Evolutionary conservation across 352 stramenopile species (phyloP).

Genomic region (Pythium aristosporum): DNA sequence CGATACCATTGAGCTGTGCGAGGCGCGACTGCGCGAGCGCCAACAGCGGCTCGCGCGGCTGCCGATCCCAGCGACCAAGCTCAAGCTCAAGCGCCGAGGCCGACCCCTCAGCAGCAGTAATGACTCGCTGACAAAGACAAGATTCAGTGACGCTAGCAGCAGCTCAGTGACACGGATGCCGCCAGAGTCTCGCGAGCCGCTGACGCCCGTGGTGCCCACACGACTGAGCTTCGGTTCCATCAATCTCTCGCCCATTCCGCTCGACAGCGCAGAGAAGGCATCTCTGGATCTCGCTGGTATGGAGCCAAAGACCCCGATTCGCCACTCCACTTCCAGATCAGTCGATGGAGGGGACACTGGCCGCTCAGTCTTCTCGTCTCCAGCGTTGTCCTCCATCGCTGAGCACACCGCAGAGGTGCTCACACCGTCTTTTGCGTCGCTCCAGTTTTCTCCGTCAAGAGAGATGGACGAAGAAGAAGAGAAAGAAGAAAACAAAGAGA

Average conservation of each 20-base stretch:
- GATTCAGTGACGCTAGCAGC: not conserved
- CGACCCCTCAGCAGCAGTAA: not conserved
- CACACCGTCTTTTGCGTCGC: slow-evolving; percentile 29
- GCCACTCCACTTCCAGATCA: no score
- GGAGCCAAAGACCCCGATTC: not conserved
- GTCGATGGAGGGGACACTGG: not conserved
- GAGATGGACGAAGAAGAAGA: slow-evolving; percentile 16
- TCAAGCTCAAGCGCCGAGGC: slow-evolving; percentile 20
- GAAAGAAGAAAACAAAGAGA: slow-evolving; percentile 30
- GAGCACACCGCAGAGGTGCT: slow-evolving; percentile 11
- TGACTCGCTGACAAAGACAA: not conserved
- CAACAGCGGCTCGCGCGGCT: slow-evolving; percentile 42
- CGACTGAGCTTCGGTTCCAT: slow-evolving; percentile 29
- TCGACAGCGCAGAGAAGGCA: slow-evolving; percentile 13
- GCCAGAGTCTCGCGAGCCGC: slow-evolving; percentile 2
- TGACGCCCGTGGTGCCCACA: slow-evolving; percentile 20
- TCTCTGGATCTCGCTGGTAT: not conserved
- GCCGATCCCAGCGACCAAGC: slow-evolving; percentile 25
- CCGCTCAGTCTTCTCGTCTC: not conserved
- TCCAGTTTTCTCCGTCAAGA: slow-evolving; percentile 17
- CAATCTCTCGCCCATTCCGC: slow-evolving; percentile 49
- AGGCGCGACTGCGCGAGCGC: slow-evolving; percentile 38
- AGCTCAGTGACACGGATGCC: not conserved
- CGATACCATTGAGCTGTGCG: slow-evolving; percentile 41
- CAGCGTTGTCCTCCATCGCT: slow-evolving; percentile 21